These are phyloP conservation scores for Cydonia oblonga DNA, from an alignment of 331 rosid species.

Conservation along the genomic window DNA sequence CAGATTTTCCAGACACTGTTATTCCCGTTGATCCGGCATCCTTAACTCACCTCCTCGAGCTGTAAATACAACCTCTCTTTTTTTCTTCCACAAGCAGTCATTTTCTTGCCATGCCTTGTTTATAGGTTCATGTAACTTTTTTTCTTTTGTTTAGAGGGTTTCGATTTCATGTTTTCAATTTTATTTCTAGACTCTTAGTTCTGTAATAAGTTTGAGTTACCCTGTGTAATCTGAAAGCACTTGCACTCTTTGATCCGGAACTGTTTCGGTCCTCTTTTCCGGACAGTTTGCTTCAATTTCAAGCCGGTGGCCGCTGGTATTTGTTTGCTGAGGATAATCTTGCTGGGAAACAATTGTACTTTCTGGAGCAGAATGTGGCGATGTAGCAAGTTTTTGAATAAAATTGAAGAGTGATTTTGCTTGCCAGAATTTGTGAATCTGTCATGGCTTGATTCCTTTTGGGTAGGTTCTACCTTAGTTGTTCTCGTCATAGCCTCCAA, in stretches of 20 bases:
- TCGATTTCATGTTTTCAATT: constrained; percentile 15
- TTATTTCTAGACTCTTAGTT: constrained; percentile 18
- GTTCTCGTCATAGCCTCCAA: no score
- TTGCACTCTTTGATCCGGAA: neutral
- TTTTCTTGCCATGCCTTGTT: constrained; percentile 27
- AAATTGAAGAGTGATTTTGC: constrained; percentile 1
- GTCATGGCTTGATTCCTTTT: neutral
- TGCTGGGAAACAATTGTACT: neutral
- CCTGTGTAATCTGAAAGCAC: constrained; percentile 20
- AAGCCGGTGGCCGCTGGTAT: neutral
- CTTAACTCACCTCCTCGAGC: constrained; percentile 18
- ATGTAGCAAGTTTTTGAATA: neutral
- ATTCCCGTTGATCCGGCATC: constrained; percentile 46
- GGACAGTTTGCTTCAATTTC: constrained; percentile 1
- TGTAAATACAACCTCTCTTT: constrained; percentile 25
- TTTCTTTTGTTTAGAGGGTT: constrained; percentile 24
- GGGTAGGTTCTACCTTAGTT: no score
- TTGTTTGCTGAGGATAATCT: neutral
- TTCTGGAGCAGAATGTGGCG: neutral
- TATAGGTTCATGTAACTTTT: constrained; percentile 23
- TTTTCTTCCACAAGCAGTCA: neutral
- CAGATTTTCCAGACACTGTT: constrained; percentile 73
- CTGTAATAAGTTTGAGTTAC: constrained; percentile 30
- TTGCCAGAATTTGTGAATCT: neutral
- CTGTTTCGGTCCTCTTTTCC: neutral